phyloP scores from a whole-genome alignment of 2,329 filamentous ascomycete genomes.

The Zarea fungicola region DNA sequence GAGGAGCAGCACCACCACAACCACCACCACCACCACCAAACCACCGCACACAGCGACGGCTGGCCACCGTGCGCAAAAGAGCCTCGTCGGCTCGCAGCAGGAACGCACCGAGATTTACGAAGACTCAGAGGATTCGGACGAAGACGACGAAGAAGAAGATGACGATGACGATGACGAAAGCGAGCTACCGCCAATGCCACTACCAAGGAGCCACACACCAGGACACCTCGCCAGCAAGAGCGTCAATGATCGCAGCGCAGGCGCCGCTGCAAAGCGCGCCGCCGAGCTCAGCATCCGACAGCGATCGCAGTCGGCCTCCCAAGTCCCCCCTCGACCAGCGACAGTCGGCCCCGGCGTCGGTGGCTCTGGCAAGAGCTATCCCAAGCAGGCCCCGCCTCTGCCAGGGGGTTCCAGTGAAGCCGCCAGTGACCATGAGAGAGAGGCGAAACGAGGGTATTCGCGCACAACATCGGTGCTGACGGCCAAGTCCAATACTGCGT shows the following conservation, averaged over 20 bases:
- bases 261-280: conserved; percentile 24
- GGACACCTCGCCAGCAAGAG: conserved; percentile 57
- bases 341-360: conserved; percentile 23
- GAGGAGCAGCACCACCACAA: neutral
- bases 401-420: conserved; percentile 19
- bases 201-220: conserved; percentile 55
- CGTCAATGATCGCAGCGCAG: conserved; percentile 42
- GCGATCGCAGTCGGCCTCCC: conserved; percentile 46
- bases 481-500: conserved; percentile 20
- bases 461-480: conserved; percentile 11
- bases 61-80: conserved; percentile 8
- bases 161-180: conserved; percentile 30
- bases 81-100: conserved; percentile 4
- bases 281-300: conserved; percentile 50
- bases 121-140: conserved; percentile 32
- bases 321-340: conserved; percentile 26
- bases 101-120: conserved; percentile 28
- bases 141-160: conserved; percentile 25
- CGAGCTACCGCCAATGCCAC: conserved; percentile 26
- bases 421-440: conserved; percentile 21
- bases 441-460: conserved; percentile 5
- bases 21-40: neutral
- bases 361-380: conserved; percentile 1
- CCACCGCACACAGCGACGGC: neutral
- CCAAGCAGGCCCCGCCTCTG: conserved; percentile 21